A percentile compares a stretch with the other conserved stretches of the same genome.
phyloP scores from a whole-genome alignment of 2,329 filamentous ascomycete genomes.

The Botryotinia convoluta region DNA sequence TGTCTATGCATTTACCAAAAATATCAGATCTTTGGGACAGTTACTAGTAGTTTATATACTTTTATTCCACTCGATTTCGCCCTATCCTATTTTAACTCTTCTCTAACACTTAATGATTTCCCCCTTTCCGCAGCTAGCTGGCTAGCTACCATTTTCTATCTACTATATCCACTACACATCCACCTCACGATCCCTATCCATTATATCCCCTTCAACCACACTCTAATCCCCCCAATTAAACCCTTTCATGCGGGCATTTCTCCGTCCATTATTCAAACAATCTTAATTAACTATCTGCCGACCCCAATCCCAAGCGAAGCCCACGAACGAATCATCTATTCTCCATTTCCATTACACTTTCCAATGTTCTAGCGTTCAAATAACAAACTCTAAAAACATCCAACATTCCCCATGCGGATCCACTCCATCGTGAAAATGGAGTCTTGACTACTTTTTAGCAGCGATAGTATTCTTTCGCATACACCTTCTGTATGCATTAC shows the following conservation, averaged over 20 bases:
- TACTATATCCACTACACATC: not conserved
- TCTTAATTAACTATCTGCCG: not conserved
- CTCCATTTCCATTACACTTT: not conserved
- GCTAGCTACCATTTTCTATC: not conserved
- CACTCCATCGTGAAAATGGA: not conserved
- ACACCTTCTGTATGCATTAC: not conserved
- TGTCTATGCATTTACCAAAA: not conserved
- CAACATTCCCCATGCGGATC: not conserved
- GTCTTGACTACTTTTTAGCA: not conserved
- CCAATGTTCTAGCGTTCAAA: not conserved
- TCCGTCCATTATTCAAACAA: not conserved
- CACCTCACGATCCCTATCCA: not conserved
- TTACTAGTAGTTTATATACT: not conserved
- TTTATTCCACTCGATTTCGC: not conserved
- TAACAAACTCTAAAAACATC: not conserved
- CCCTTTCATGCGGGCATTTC: not conserved
- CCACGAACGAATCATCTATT: not conserved
- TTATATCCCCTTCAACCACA: not conserved
- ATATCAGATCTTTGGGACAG: not conserved
- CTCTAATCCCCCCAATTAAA: not conserved
- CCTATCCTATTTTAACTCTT: not conserved
- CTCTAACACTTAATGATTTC: not conserved
- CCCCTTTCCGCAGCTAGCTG: not conserved
- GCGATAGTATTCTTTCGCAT: not conserved
- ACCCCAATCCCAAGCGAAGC: not conserved